A percentile compares a stretch with the other conserved stretches of the same genome.
Evolutionary conservation across 2,329 filamentous ascomycete genomes (phyloP).

Genomic region (Metarhizium humberi): DNA sequence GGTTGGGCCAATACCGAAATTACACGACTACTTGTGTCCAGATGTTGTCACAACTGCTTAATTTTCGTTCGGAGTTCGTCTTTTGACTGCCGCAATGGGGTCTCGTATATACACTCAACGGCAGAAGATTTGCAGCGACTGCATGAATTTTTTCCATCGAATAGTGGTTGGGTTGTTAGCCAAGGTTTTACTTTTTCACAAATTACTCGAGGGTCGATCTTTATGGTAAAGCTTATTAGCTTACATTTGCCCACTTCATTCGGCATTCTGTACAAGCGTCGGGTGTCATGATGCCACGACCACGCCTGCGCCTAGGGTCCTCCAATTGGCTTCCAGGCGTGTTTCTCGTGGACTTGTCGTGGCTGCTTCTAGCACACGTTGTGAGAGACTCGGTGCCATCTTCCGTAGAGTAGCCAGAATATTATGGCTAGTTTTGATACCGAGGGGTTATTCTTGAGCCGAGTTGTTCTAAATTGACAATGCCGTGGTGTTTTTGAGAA

Average conservation of each 20-base stretch:
- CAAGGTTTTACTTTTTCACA: not conserved
- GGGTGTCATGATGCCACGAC: constrained; percentile 44
- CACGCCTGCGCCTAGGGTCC: constrained; percentile 39
- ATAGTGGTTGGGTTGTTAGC: constrained; percentile 21
- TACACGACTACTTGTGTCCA: constrained; percentile 44
- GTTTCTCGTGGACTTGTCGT: constrained; percentile 6
- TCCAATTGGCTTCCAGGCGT: constrained; percentile 17
- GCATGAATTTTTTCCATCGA: constrained; percentile 47
- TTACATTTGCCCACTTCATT: constrained; percentile 51
- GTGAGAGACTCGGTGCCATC: not conserved
- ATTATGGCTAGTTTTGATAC: too few relatives aligned
- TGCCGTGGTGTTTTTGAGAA: too few relatives aligned
- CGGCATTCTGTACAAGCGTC: constrained; percentile 52
- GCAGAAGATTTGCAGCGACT: constrained; percentile 44
- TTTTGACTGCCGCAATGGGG: constrained; percentile 53
- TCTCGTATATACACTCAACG: constrained; percentile 48
- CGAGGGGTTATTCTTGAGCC: too few relatives aligned
- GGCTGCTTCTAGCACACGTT: not conserved
- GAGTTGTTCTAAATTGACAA: too few relatives aligned
- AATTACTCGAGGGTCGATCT: not conserved
- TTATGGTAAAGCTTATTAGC: not conserved
- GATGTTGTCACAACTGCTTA: constrained; percentile 42
- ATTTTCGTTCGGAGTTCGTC: constrained; percentile 50
- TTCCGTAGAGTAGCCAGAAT: not conserved
- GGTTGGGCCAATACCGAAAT: constrained; percentile 41